A percentile compares a stretch with the other conserved stretches of the same genome.
Conservation (phyloP, 1,284 basidiomycete species). For the Chiua sp. region DNA sequence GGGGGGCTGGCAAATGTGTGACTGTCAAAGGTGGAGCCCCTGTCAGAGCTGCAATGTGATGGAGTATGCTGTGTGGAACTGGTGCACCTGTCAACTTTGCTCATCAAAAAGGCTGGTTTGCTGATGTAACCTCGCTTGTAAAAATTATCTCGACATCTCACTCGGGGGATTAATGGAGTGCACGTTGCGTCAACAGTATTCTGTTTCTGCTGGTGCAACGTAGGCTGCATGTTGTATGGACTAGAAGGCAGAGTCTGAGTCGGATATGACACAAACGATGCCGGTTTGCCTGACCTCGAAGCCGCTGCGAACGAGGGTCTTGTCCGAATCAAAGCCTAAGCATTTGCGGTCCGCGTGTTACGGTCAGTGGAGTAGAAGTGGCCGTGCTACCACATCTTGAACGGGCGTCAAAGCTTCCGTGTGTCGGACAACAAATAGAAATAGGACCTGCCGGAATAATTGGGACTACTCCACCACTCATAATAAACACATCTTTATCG, state of each 20-base stretch:
- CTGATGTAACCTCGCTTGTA: too few relatives aligned
- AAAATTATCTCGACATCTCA: too few relatives aligned
- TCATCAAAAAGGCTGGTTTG: too few relatives aligned
- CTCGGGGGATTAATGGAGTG: too few relatives aligned
- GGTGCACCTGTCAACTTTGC: too few relatives aligned
- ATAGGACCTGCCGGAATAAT: conserved; percentile 67
- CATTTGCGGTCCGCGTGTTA: conserved; percentile 89
- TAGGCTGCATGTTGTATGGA: conserved; percentile 97
- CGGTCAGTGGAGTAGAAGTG: too few relatives aligned
- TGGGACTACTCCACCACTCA: conserved; percentile 81
- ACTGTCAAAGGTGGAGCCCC: too few relatives aligned
- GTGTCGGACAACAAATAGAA: neutral
- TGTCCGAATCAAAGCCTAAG: conserved; percentile 93
- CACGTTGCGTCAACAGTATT: conserved; percentile 97
- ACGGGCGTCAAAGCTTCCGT: conserved; percentile 6
- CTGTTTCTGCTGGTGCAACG: conserved; percentile 98
- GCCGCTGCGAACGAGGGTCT: conserved; percentile 93
- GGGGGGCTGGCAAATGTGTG: too few relatives aligned
- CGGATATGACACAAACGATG: neutral
- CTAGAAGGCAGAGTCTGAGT: conserved; percentile 47
- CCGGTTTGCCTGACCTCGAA: conserved; percentile 70
- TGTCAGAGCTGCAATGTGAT: too few relatives aligned
- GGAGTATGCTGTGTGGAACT: too few relatives aligned
- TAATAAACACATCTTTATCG: conserved; percentile 82
- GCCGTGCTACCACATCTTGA: too few relatives aligned